A percentile compares a stretch with the other conserved stretches of the same genome.
These are phyloP conservation scores for Erysimum pusillum DNA, from an alignment of 441 rosid genomes.

Conservation along the genomic window DNA sequence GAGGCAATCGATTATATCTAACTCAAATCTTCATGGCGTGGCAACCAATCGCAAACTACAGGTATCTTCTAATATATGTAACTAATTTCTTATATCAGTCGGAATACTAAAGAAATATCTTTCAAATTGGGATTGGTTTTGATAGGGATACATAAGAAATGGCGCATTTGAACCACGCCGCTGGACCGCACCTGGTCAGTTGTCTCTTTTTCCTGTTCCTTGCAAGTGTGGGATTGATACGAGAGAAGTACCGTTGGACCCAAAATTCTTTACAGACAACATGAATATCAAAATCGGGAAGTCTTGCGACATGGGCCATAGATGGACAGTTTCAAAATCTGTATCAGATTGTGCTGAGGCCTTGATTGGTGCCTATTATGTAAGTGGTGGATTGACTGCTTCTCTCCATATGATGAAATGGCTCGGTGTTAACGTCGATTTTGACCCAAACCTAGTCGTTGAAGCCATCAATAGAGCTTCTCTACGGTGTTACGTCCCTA, in stretches of 20 bases:
- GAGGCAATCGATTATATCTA: slow-evolving; percentile 64
- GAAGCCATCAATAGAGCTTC: slow-evolving; percentile 66
- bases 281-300: slow-evolving; percentile 63
- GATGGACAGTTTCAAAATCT: slow-evolving; percentile 91
- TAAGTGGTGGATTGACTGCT: slow-evolving; percentile 73
- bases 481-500: slow-evolving; percentile 53
- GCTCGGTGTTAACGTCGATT: slow-evolving; percentile 71
- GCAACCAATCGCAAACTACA: slow-evolving; percentile 76
- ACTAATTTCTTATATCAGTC: slow-evolving; percentile 16
- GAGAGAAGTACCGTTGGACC: slow-evolving; percentile 78
- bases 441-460: slow-evolving; percentile 54
- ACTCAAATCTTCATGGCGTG: slow-evolving; percentile 71
- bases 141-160: slow-evolving; percentile 83
- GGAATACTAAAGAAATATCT: not conserved
- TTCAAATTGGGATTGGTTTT: slow-evolving; percentile 32
- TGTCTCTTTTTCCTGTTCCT: slow-evolving; percentile 58
- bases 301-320: slow-evolving; percentile 83
- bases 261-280: slow-evolving; percentile 62
- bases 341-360: slow-evolving; percentile 93
- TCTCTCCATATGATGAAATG: slow-evolving; percentile 84
- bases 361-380: slow-evolving; percentile 82
- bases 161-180: slow-evolving; percentile 88
- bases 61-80: slow-evolving; percentile 52
- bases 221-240: slow-evolving; percentile 77
- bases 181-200: slow-evolving; percentile 95